Percentiles rank a stretch among this genome's conserved stretches.
These are phyloP conservation scores for Exophiala dermatitidis DNA, from an alignment of 2,329 filamentous ascomycete species.

Conservation along the genomic window DNA sequence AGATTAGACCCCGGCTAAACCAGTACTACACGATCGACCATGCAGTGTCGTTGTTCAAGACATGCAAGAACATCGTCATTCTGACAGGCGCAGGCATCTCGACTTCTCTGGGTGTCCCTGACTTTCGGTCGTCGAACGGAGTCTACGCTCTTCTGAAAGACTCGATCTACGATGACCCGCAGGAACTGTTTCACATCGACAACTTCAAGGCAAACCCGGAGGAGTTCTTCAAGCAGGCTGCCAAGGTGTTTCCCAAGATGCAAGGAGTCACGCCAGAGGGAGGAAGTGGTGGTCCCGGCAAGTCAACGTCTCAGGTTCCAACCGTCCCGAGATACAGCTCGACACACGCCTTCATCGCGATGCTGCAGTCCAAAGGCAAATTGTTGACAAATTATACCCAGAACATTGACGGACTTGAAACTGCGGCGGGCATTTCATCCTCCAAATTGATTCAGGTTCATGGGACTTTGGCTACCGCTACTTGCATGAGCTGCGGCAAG, in stretches of 20 bases:
- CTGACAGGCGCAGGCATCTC: slow-evolving; percentile 95
- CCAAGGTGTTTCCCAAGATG: slow-evolving; percentile 68
- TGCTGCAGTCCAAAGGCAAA: slow-evolving; percentile 81
- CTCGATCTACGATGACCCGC: slow-evolving; percentile 72
- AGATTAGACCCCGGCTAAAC: slow-evolving; percentile 21
- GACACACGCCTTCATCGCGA: slow-evolving; percentile 86
- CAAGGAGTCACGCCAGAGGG: slow-evolving; percentile 16
- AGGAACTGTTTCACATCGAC: slow-evolving; percentile 89
- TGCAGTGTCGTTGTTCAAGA: slow-evolving; percentile 67
- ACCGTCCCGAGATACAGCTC: slow-evolving; percentile 65
- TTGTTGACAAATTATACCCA: slow-evolving; percentile 96
- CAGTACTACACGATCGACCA: slow-evolving; percentile 83
- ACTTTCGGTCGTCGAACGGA: slow-evolving; percentile 89
- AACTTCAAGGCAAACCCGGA: slow-evolving; percentile 79
- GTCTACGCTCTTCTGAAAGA: slow-evolving; percentile 49
- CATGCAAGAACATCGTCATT: slow-evolving; percentile 77
- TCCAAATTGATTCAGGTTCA: slow-evolving; percentile 92
- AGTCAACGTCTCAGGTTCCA: background rate
- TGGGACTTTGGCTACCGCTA: slow-evolving; percentile 88
- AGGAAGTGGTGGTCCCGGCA: background rate
- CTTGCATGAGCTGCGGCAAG: slow-evolving; percentile 73
- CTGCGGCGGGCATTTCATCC: slow-evolving; percentile 69
- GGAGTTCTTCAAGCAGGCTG: slow-evolving; percentile 65
- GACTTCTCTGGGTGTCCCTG: slow-evolving; percentile 90
- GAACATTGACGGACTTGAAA: slow-evolving; percentile 95